Percentiles rank a stretch among this genome's conserved stretches.
phyloP scores from a whole-genome alignment of 257 asterid genomes.

The Capsicum chinense region DNA sequence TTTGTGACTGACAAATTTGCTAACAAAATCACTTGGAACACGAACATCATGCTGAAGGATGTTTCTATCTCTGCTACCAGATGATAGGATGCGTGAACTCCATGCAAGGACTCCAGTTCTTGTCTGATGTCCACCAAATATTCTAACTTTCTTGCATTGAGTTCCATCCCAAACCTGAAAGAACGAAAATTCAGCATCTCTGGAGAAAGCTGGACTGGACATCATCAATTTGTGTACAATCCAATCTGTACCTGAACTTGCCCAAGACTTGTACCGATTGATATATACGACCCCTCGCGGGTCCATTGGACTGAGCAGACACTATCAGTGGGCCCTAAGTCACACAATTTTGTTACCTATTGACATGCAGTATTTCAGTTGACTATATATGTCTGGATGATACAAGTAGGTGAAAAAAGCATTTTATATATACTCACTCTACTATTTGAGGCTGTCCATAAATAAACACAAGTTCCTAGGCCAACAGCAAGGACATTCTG shows the following conservation, averaged over 20 bases:
- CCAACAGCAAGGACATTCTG: conserved; percentile 99
- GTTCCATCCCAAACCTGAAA: conserved; percentile 93
- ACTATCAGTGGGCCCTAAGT: conserved; percentile 85
- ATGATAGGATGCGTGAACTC: conserved; percentile 84
- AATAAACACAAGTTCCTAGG: conserved; percentile 87
- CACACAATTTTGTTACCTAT: conserved; percentile 90
- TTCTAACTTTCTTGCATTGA: conserved; percentile 88
- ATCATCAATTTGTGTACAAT: not conserved
- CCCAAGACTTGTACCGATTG: conserved; percentile 88
- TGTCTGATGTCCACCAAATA: conserved; percentile 91
- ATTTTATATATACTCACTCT: conserved; percentile 56
- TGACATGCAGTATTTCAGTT: not conserved
- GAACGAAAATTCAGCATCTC: not conserved
- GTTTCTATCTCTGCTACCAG: conserved; percentile 96
- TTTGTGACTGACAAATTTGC: conserved; percentile 92
- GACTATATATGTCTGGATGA: not conserved
- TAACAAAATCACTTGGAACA: conserved; percentile 70
- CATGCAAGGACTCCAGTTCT: conserved; percentile 92
- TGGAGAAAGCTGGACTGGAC: not conserved
- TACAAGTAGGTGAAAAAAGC: not conserved
- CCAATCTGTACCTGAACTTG: conserved; percentile 73
- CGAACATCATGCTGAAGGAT: conserved; percentile 96
- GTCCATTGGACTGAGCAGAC: conserved; percentile 98
- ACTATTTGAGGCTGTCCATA: conserved; percentile 96
- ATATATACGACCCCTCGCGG: conserved; percentile 86